Conservation (phyloP, 2,329 filamentous ascomycete genomes). For the Fusarium sp. region DNA sequence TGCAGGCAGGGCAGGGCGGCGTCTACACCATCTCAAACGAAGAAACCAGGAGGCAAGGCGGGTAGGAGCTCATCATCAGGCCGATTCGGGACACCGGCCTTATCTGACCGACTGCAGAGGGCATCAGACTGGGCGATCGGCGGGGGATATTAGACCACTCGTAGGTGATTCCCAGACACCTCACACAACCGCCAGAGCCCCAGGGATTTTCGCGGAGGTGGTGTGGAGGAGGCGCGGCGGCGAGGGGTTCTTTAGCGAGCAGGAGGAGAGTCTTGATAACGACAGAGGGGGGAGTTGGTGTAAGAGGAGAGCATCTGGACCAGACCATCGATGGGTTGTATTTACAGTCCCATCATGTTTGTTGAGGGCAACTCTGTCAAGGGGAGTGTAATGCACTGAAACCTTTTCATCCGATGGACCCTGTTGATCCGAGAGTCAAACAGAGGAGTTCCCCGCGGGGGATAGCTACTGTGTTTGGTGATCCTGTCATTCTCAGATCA, state of each 20-base stretch:
- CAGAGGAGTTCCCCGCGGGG: neutral
- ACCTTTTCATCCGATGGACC: neutral
- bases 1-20: neutral
- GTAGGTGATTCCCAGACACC: slow-evolving; percentile 27
- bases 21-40: slow-evolving; percentile 10
- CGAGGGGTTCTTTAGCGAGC: slow-evolving; percentile 14
- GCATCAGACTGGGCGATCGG: slow-evolving; percentile 34
- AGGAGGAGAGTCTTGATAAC: slow-evolving; percentile 35
- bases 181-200: slow-evolving; percentile 11
- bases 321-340: slow-evolving; percentile 14
- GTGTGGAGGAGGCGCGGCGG: slow-evolving; percentile 17
- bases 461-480: neutral
- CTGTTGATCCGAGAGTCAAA: neutral
- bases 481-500: slow-evolving; percentile 36
- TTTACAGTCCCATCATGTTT: slow-evolving; percentile 8
- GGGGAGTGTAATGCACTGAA: neutral
- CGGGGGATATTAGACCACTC: slow-evolving; percentile 42
- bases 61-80: slow-evolving; percentile 7
- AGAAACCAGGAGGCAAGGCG: slow-evolving; percentile 6
- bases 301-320: slow-evolving; percentile 18
- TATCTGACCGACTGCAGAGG: slow-evolving; percentile 42
- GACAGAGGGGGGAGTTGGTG: slow-evolving; percentile 8
- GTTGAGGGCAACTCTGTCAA: neutral
- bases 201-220: slow-evolving; percentile 26
- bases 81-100: slow-evolving; percentile 30